Evolutionary conservation across 164 flowering plant species (phyloP).

Genomic region (Akebia trifoliata): DNA sequence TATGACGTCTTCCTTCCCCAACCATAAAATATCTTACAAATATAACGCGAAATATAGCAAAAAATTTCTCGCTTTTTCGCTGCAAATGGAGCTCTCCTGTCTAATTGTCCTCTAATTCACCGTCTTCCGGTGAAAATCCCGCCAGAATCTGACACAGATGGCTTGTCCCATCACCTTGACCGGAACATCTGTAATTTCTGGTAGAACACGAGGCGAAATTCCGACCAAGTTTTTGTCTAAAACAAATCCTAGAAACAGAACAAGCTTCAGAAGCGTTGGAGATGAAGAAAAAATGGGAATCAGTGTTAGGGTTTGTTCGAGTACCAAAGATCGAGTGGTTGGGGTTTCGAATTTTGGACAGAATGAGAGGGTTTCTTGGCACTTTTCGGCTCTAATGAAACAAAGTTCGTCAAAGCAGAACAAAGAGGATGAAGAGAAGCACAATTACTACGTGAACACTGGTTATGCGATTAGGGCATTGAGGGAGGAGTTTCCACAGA

Average conservation of each 20-base stretch:
- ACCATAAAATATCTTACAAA: neutral
- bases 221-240: constrained; percentile 6
- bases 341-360: constrained; percentile 23
- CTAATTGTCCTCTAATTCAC: neutral
- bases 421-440: constrained; percentile 56
- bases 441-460: constrained; percentile 62
- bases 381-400: constrained; percentile 50
- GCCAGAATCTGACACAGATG: constrained; percentile 18
- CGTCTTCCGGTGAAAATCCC: neutral
- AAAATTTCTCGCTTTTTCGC: neutral
- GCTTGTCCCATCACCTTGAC: constrained; percentile 24
- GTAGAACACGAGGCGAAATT: constrained; percentile 10
- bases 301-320: constrained; percentile 22
- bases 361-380: constrained; percentile 26
- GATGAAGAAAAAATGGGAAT: constrained; percentile 2
- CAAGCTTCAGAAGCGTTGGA: constrained; percentile 4
- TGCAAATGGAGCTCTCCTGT: constrained; percentile 15
- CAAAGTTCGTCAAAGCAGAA: constrained; percentile 27
- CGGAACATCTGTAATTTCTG: constrained; percentile 18
- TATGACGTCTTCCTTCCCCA: too few species aligned
- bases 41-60: neutral
- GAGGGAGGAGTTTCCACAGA: constrained; percentile 69
- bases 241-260: constrained; percentile 13
- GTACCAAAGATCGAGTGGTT: constrained; percentile 27
- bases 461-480: constrained; percentile 80